Base-by-base conservation (phyloP, 1,284 basidiomycete genomes). In the Porogramme epimiltina region DNA sequence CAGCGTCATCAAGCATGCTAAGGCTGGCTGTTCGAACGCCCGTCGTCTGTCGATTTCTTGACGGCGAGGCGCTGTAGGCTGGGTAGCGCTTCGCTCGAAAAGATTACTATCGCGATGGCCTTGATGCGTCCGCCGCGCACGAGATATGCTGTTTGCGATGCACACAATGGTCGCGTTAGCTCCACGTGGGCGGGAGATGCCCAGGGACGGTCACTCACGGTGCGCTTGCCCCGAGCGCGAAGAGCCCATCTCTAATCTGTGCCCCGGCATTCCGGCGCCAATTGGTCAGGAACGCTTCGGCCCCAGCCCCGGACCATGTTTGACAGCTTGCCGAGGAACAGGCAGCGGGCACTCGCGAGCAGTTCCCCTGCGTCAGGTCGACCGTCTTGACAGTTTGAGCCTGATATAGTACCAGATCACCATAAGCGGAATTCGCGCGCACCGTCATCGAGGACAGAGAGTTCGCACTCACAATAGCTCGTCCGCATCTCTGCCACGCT, bases 1-100 rank as follows among this genome's bases (percentile, higher is more conserved):
- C 53, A 51, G 51, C 31, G 45, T 50, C 56, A 55, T 52, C 40
- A 47, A 31, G 44, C 24, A 38, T 50, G 45, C 34, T 19, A 20
- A 43, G 24, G 41, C 36, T 51, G 42, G 44, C 47, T 42, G 45
- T 43, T 48, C 28, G 22, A 25, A 22, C 20, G 31, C 24, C 43
- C 49, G 20, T n/a, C n/a, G 42, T 19, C 49, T 52, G 49, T 50
- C 55, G 18, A 37, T 8, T 15, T 34, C 28, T 28, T 45, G 28
- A 31, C 28, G 13, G 28, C 28, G 28, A 31, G 28, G 28, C 28
- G 28, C 28, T 31, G 28, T 31, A 31, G 28, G 13, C 13, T 13
- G 8, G 28, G 41, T 24, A 39, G 39, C 36, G 25, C 42, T 25
- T 34, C 23, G 26, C 31, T 36, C 4, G 28, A 26, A 37, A 4